phyloP scores from a whole-genome alignment of 495 filamentous ascomycete genomes.

The Trichodelitschia bisporula region DNA sequence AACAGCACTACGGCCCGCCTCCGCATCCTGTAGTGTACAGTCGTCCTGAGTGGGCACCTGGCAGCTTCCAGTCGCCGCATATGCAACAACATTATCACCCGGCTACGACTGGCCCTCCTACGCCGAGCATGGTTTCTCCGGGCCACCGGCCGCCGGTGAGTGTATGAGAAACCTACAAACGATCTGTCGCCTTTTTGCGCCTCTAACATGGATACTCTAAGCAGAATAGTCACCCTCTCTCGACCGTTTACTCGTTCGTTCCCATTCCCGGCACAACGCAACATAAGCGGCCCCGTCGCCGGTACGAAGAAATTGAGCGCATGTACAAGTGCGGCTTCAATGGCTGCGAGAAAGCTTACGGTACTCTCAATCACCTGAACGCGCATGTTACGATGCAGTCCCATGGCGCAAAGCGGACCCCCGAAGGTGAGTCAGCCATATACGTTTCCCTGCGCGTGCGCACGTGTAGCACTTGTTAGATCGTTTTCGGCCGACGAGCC shows the following conservation, averaged over 20 bases:
- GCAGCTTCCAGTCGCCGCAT: too few relatives aligned
- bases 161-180: slow-evolving; percentile 7
- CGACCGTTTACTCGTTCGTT: slow-evolving; percentile 80
- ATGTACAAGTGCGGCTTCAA: slow-evolving; percentile 99
- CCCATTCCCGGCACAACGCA: slow-evolving; percentile 94
- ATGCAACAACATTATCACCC: too few relatives aligned
- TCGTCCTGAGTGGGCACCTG: slow-evolving; percentile 51
- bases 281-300: slow-evolving; percentile 80
- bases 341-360: slow-evolving; percentile 93
- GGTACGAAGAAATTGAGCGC: slow-evolving; percentile 96
- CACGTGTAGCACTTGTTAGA: too few relatives aligned
- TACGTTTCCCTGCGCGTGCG: neutral
- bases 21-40: slow-evolving; percentile 35
- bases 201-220: slow-evolving; percentile 4
- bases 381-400: slow-evolving; percentile 97
- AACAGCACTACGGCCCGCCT: slow-evolving; percentile 36
- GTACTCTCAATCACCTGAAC: slow-evolving; percentile 87
- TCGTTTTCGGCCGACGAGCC: too few relatives aligned
- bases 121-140: slow-evolving; percentile 15
- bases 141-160: slow-evolving; percentile 16
- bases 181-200: slow-evolving; percentile 9
- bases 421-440: slow-evolving; percentile 51
- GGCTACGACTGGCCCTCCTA: slow-evolving; percentile 19
- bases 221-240: slow-evolving; percentile 24
- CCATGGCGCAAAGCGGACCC: slow-evolving; percentile 76